These are phyloP conservation scores for Takashimella koratensis DNA, from an alignment of 1,284 basidiomycete genomes.

Conservation along the genomic window DNA sequence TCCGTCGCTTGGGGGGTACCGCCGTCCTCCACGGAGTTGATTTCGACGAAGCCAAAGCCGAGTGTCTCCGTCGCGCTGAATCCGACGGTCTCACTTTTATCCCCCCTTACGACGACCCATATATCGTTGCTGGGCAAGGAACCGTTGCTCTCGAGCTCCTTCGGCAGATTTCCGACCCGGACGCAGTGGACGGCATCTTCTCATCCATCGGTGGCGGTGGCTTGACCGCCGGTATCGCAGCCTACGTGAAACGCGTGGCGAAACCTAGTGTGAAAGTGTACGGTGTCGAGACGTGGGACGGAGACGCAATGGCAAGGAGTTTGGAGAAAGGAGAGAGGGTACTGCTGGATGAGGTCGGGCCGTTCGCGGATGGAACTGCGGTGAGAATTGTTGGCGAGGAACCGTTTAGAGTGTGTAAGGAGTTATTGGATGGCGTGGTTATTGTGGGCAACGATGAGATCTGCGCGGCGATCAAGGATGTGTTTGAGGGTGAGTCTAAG, in stretches of 20 bases:
- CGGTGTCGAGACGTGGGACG: conserved; percentile 95
- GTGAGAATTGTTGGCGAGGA: conserved; percentile 96
- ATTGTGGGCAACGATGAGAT: conserved; percentile 93
- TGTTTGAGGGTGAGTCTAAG: conserved; percentile 77
- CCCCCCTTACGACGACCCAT: conserved; percentile 95
- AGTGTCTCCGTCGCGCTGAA: conserved; percentile 80
- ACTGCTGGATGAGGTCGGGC: conserved; percentile 82
- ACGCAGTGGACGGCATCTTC: conserved; percentile 80
- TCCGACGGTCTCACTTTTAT: conserved; percentile 81
- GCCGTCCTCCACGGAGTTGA: conserved; percentile 88
- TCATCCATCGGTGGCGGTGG: conserved; percentile 91
- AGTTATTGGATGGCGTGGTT: conserved; percentile 79
- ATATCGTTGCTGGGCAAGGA: conserved; percentile 95
- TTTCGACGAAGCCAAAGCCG: conserved; percentile 94
- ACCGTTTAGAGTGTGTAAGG: conserved; percentile 85
- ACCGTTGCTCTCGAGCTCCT: conserved; percentile 93
- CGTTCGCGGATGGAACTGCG: conserved; percentile 98
- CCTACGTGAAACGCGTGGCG: conserved; percentile 92
- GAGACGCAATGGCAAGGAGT: conserved; percentile 85
- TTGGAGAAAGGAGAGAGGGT: conserved; percentile 73
- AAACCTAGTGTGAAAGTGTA: conserved; percentile 76
- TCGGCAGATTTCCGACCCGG: conserved; percentile 72
- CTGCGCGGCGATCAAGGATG: conserved; percentile 97
- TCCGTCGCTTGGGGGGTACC: conserved; percentile 86
- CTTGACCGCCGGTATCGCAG: conserved; percentile 78